Conservation (phyloP, 495 filamentous ascomycete genomes). For the Podospora appendiculata region DNA sequence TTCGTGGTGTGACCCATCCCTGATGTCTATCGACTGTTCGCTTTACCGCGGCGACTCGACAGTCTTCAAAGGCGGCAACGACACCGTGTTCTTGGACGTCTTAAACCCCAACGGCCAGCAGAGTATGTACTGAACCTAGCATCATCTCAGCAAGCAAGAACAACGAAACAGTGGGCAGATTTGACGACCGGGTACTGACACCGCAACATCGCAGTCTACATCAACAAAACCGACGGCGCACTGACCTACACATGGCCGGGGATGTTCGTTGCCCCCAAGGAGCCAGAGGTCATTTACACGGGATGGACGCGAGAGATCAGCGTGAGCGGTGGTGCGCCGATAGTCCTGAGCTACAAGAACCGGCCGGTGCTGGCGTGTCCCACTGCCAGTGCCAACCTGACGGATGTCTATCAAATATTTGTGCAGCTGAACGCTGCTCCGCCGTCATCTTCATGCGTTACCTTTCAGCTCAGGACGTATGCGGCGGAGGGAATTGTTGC, state of each 20-base stretch:
- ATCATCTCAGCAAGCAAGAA: background rate
- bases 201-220: background rate
- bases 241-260: background rate
- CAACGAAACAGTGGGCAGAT: no score
- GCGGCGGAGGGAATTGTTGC: background rate
- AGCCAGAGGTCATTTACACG: background rate
- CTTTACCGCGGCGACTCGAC: background rate
- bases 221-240: background rate
- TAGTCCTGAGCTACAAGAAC: background rate
- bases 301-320: background rate
- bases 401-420: background rate
- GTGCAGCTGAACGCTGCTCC: background rate
- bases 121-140: background rate
- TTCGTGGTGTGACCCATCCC: background rate
- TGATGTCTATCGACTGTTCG: background rate
- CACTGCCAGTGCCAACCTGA: background rate
- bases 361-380: background rate
- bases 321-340: background rate
- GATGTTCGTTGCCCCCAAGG: background rate
- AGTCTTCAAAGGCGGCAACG: background rate
- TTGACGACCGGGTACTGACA: background rate
- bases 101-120: background rate
- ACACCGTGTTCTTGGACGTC: background rate
- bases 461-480: background rate
- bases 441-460: background rate